These are phyloP conservation scores for Trametopsis cervina DNA, from an alignment of 768 basidiomycete species.

Conservation along the genomic window DNA sequence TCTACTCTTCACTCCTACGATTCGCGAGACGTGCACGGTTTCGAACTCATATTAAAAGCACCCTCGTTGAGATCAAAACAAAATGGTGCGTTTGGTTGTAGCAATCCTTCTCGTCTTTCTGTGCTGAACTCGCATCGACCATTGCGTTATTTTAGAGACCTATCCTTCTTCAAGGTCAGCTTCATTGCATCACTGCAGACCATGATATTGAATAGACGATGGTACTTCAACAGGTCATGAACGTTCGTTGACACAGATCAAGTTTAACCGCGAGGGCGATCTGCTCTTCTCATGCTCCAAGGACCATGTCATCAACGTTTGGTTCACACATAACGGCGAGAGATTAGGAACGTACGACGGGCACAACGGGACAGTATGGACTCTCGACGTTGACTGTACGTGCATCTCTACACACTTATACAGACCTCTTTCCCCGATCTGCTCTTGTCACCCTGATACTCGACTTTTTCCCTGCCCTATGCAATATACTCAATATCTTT, in stretches of 20 bases:
- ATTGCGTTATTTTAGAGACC: conserved; percentile 21
- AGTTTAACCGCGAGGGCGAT: conserved; percentile 95
- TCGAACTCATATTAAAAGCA: too few species aligned
- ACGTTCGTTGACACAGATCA: conserved; percentile 95
- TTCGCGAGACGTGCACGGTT: conserved; percentile 1
- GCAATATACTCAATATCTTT: neutral
- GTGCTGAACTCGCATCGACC: conserved; percentile 2
- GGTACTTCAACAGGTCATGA: conserved; percentile 69
- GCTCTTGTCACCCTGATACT: neutral
- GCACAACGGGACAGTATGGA: conserved; percentile 96
- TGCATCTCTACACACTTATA: conserved; percentile 1
- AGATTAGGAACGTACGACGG: conserved; percentile 94
- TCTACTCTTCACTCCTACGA: neutral
- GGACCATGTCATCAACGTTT: conserved; percentile 92
- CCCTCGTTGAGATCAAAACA: too few species aligned
- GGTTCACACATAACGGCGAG: conserved; percentile 97
- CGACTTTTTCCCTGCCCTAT: neutral
- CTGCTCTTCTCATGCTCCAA: conserved; percentile 94
- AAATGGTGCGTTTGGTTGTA: conserved; percentile 17
- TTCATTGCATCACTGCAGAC: neutral
- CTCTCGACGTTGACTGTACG: conserved; percentile 92
- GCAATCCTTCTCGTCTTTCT: neutral
- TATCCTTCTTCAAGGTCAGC: conserved; percentile 29
- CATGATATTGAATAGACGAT: conserved; percentile 3
- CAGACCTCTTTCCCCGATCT: neutral